Base-by-base conservation (phyloP, 129 eudicot genomes). In the Kitagawia praeruptora region DNA sequence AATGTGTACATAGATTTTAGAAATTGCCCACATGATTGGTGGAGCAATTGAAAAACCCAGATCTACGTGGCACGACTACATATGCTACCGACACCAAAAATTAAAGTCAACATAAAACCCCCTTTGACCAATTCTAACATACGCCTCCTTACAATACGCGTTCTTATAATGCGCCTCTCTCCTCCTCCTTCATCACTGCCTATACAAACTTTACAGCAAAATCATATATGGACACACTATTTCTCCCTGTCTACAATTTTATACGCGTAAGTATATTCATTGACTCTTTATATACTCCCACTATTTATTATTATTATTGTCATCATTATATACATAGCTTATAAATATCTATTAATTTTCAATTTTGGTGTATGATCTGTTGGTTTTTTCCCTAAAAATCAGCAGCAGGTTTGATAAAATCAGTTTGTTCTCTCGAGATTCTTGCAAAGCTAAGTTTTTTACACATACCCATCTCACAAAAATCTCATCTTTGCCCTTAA, bases 71-170 rank as follows among this genome's bases (percentile, higher is more conserved):
- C 69, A 61, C 69, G 37, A 61, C 10, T 61, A 25, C 34, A 56
- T 12, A 78, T 27, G 79, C 82, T 61, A 78, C 85, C 85, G 85
- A 83, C 85, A 73, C 71, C 11, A 0, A 9, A 40, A 28, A 4
- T 49, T 2, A 27, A 42, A 71, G 75, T 41, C 75, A 71, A 71
- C 12, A 41, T 2, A 21, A 69, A 38, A 38, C 8, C n/a, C 28
- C 45, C 44, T 15, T 15, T 51, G 86, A 41, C 56, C 28, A 80
- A 47, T 74, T 79, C 86, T 85, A 83, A 58, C 83, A 2, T 76
- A 76, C 77, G 47, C 51, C 56, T 34, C 46, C 34, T 45, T 78
- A 14, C 23, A 1, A 45, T 75, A 46, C 64, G 51, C 71, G n/a
- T n/a, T n/a, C n/a, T n/a, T 78, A 14, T 27, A 1, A 45, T 75